Base-by-base conservation (phyloP, 2,329 filamentous ascomycete genomes). In the Phoma sp. region DNA sequence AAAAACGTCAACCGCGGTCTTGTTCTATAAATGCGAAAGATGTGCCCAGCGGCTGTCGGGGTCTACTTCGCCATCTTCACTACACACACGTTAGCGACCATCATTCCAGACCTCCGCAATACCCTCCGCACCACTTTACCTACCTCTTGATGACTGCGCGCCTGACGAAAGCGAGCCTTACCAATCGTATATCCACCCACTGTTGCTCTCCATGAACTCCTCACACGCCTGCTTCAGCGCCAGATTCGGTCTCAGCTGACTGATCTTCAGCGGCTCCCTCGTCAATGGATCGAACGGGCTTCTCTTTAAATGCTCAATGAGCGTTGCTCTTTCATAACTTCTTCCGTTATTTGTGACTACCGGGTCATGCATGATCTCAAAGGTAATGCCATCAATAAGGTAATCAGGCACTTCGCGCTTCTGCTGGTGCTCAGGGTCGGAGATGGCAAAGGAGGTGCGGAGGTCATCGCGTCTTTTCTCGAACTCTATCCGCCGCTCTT, bases 121-220 rank as follows among this genome's bases (percentile, higher is more conserved):
- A n/a, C 27, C 17, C 13, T 12, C 13, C 22, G 17, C 39, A 39
- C 55, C 41, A 55, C 49, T 48, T 17, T 39, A 67, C 58, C 61
- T 60, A 51, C 58, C 62, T 51, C 24, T 54, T 51, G 10, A 33
- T 48, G 36, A 47, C 33, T 21, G 43, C 43, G 43, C 51, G 37
- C 46, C 51, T 55, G 47, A 56, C 37, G 60, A 62, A 52, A 60
- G 62, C 58, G 43, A 15, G 51, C 68, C 71, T 66, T 79, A 96
- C 89, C 90, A 98, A 73, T 97, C 93, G 35, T 90, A 92, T 0
- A 92, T 92, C 91, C 95, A 96, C 9, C 92, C 93, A 22, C 60
- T 67, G 67, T 96, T 97, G 64, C 90, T 81, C 25, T 90, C 84
- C 55, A 97, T 78, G 67, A 96, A 98, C 63, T 95, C 90, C 40